A percentile compares a stretch with the other conserved stretches of the same genome.
phyloP scores from a whole-genome alignment of 2,329 filamentous ascomycete genomes.

The Clarireedia monteithiana region DNA sequence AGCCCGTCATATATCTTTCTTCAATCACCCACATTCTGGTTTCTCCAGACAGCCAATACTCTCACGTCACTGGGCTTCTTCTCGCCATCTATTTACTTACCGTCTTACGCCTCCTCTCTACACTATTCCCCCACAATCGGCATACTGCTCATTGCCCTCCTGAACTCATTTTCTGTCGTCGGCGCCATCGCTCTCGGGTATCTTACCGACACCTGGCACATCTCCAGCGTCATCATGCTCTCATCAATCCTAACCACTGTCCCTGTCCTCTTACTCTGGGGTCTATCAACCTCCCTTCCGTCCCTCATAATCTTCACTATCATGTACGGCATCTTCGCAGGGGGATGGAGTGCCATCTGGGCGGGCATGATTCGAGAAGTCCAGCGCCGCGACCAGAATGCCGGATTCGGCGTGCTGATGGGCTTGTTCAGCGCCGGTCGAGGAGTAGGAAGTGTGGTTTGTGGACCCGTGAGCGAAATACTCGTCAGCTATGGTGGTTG shows the following conservation, averaged over 20 bases:
- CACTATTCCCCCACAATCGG: conserved; percentile 33
- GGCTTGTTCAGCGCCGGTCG: conserved; percentile 49
- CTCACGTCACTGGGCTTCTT: conserved; percentile 47
- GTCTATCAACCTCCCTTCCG: conserved; percentile 37
- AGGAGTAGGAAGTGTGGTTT: conserved; percentile 53
- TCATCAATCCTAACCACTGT: conserved; percentile 42
- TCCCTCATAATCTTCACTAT: conserved; percentile 43
- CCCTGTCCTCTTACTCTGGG: conserved; percentile 47
- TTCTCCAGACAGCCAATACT: conserved; percentile 43
- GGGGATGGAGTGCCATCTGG: conserved; percentile 45
- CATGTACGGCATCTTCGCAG: conserved; percentile 49
- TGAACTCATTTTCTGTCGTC: conserved; percentile 40
- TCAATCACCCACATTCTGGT: conserved; percentile 37
- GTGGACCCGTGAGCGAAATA: conserved; percentile 47
- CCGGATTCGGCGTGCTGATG: conserved; percentile 28
- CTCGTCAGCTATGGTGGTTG: conserved; percentile 40
- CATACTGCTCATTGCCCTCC: conserved; percentile 40
- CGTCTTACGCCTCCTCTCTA: conserved; percentile 38
- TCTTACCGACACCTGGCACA: conserved; percentile 36
- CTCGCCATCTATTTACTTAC: conserved; percentile 46
- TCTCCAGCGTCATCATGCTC: conserved; percentile 40
- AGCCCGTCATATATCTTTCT: conserved; percentile 32
- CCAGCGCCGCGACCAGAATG: conserved; percentile 6
- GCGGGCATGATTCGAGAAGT: conserved; percentile 27
- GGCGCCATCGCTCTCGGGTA: conserved; percentile 33